phyloP scores from a whole-genome alignment of 345 rosid genomes.

The Gossypium herbaceum region DNA sequence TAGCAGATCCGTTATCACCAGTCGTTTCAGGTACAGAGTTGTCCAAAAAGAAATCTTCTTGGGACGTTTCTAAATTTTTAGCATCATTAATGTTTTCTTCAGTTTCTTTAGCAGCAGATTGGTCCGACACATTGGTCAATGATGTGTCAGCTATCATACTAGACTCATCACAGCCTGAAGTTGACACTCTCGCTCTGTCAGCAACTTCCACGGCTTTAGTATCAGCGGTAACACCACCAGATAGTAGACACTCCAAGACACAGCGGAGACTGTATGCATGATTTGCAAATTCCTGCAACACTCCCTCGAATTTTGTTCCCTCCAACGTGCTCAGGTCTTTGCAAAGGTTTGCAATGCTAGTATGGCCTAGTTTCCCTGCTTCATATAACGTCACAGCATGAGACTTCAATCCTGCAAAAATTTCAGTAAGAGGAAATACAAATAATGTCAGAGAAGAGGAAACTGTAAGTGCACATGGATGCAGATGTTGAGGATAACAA shows the following conservation, averaged over 20 bases:
- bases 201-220: constrained; percentile 34
- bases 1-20: constrained; percentile 32
- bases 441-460: constrained; percentile 12
- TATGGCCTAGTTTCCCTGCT: constrained; percentile 93
- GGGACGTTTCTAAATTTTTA: constrained; percentile 26
- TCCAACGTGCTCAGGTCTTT: constrained; percentile 90
- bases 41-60: constrained; percentile 25
- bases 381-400: constrained; percentile 98
- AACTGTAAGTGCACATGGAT: constrained; percentile 7
- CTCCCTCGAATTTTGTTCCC: constrained; percentile 98
- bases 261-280: constrained; percentile 97
- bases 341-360: constrained; percentile 94
- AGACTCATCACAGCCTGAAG: constrained; percentile 48
- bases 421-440: not conserved
- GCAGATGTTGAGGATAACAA: not conserved
- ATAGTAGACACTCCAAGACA: constrained; percentile 86
- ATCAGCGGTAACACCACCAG: constrained; percentile 79
- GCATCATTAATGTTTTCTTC: constrained; percentile 31
- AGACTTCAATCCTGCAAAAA: constrained; percentile 79
- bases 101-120: constrained; percentile 20
- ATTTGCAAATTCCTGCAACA: constrained; percentile 96
- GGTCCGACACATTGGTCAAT: constrained; percentile 32
- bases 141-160: constrained; percentile 44
- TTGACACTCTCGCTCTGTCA: constrained; percentile 33
- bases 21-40: constrained; percentile 33